Conservation (phyloP, 345 rosid species). For the Bruguiera sexangula region DNA sequence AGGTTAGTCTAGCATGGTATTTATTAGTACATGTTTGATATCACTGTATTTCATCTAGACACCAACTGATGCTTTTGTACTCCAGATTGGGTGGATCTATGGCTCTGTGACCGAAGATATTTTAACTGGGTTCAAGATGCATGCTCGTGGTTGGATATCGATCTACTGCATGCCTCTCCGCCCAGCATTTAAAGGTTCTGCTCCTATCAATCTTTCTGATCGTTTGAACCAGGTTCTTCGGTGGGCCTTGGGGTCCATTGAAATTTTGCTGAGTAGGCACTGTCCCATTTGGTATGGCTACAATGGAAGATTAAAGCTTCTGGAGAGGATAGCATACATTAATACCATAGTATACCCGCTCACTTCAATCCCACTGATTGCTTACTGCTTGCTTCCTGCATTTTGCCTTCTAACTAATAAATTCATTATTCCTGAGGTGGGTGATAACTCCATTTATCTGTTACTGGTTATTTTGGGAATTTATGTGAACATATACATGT, state of each 20-base stretch:
- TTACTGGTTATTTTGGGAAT: background rate
- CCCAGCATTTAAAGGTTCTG: conserved; percentile 98
- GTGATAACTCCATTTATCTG: conserved; percentile 7
- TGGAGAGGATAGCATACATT: conserved; percentile 93
- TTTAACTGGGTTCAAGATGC: conserved; percentile 99
- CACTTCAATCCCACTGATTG: conserved; percentile 86
- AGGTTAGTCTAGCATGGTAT: conserved; percentile 42
- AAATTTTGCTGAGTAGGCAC: conserved; percentile 95
- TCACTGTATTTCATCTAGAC: background rate
- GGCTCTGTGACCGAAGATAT: conserved; percentile 99
- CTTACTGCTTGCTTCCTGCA: conserved; percentile 93
- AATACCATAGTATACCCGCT: conserved; percentile 96
- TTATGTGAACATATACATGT: background rate
- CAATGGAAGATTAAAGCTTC: conserved; percentile 66
- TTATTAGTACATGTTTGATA: background rate
- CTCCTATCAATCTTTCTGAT: conserved; percentile 99
- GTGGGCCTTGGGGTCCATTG: conserved; percentile 98
- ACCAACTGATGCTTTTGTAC: conserved; percentile 5
- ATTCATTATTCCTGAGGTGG: conserved; percentile 95
- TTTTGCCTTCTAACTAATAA: conserved; percentile 90
- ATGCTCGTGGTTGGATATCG: conserved; percentile 99
- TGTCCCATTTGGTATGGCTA: conserved; percentile 99
- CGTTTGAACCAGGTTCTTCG: conserved; percentile 99
- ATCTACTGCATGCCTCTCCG: conserved; percentile 98
- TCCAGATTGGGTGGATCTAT: conserved; percentile 97